A percentile compares a stretch with the other conserved stretches of the same genome.
Evolutionary conservation across 768 basidiomycete genomes (phyloP).

Genomic region (Naganishia vishniacii): DNA sequence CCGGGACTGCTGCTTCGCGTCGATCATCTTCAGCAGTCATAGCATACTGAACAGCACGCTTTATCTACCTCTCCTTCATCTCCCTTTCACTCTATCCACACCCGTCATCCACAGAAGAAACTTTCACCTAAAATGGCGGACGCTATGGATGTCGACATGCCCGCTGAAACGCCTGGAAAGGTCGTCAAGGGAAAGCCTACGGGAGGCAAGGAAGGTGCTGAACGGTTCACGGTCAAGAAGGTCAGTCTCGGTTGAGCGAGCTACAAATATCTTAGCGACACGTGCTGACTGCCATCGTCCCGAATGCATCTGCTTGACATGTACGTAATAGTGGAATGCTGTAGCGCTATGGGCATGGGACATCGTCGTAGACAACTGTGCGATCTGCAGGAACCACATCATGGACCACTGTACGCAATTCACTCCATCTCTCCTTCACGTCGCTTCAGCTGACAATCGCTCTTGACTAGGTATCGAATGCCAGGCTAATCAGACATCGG

Average conservation of each 20-base stretch:
- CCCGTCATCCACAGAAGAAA: too few species aligned
- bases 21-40: slow-evolving; percentile 17
- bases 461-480: slow-evolving; percentile 85
- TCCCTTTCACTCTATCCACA: not conserved
- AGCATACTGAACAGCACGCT: too few species aligned
- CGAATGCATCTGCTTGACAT: not conserved
- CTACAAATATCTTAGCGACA: too few species aligned
- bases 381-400: slow-evolving; percentile 99
- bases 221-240: slow-evolving; percentile 93
- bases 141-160: slow-evolving; percentile 27
- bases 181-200: slow-evolving; percentile 19
- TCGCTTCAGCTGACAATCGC: not conserved
- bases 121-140: slow-evolving; percentile 32
- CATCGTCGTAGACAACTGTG: slow-evolving; percentile 98
- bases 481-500: slow-evolving; percentile 94
- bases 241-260: slow-evolving; percentile 50
- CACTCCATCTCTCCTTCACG: not conserved
- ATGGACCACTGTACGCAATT: slow-evolving; percentile 91
- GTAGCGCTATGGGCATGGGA: slow-evolving; percentile 99
- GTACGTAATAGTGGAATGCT: slow-evolving; percentile 78
- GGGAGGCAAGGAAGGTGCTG: slow-evolving; percentile 22
- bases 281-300: too few species aligned
- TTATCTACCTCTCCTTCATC: not conserved
- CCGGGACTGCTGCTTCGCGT: slow-evolving; percentile 4
- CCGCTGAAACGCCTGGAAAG: not conserved